Evolutionary conservation across 1,284 basidiomycete genomes (phyloP).

Genomic region (Trichosporon asahii): DNA sequence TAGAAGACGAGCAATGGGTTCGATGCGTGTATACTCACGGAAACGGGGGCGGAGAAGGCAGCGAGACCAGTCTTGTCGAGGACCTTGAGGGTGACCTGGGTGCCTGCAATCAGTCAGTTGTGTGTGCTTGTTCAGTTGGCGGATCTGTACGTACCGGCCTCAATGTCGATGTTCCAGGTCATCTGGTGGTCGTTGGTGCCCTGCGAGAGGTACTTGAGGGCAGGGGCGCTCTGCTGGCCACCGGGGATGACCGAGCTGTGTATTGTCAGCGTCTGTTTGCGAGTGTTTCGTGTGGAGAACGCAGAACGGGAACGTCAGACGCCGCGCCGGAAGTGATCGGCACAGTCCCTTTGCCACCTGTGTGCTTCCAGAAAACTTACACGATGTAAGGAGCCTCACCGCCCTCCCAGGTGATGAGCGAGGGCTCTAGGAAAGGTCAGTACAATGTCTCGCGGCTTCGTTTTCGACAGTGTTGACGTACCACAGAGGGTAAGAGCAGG

Average conservation of each 20-base stretch:
- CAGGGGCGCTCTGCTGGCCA: slow-evolving; percentile 35
- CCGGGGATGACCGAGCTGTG: slow-evolving; percentile 44
- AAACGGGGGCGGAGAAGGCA: slow-evolving; percentile 37
- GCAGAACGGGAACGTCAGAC: neutral
- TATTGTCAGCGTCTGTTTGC: neutral
- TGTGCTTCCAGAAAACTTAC: slow-evolving; percentile 34
- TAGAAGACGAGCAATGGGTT: neutral
- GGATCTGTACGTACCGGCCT: slow-evolving; percentile 3
- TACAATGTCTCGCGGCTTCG: neutral
- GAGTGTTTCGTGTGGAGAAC: neutral
- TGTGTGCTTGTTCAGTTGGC: slow-evolving; percentile 4
- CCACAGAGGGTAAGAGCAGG: slow-evolving; percentile 6
- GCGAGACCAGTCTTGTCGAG: slow-evolving; percentile 39
- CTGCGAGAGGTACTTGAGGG: slow-evolving; percentile 32
- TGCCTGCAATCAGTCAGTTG: slow-evolving; percentile 18
- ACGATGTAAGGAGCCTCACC: slow-evolving; percentile 44
- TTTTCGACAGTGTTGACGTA: neutral
- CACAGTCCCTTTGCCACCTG: neutral
- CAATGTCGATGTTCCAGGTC: slow-evolving; percentile 46
- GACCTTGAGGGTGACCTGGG: slow-evolving; percentile 41
- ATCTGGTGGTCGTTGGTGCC: slow-evolving; percentile 27
- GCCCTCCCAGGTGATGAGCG: slow-evolving; percentile 33
- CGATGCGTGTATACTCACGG: slow-evolving; percentile 24
- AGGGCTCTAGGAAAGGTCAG: slow-evolving; percentile 35
- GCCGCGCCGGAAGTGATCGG: neutral